Conservation (phyloP, 106 monocot species). For the Ottelia alismoides region DNA sequence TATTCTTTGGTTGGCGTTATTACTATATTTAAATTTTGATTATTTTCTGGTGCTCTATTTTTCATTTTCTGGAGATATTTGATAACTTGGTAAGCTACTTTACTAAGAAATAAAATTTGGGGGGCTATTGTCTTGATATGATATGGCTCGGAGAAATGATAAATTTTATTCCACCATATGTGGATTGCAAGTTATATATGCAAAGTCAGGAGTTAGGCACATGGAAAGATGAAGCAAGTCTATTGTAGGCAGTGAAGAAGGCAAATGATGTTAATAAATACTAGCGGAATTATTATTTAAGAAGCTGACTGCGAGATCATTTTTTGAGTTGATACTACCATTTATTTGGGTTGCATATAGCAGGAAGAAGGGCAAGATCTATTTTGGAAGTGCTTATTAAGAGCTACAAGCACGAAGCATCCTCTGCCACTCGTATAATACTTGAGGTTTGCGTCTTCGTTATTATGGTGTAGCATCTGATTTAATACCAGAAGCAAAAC, state of each 20-base stretch:
- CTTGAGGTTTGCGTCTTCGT: conserved; percentile 33
- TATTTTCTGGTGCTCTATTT: not conserved
- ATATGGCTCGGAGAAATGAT: too few species aligned
- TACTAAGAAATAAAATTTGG: too few species aligned
- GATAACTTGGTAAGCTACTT: conserved; percentile 6
- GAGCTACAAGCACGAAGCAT: conserved; percentile 49
- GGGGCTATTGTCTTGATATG: too few species aligned
- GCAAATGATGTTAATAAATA: too few species aligned
- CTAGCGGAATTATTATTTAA: not conserved
- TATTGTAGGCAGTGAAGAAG: too few species aligned
- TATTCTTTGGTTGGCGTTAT: conserved; percentile 37
- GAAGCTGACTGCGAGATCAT: not conserved
- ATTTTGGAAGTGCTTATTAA: conserved; percentile 36
- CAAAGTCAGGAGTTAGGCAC: too few species aligned
- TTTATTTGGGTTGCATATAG: conserved; percentile 1
- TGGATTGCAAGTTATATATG: too few species aligned
- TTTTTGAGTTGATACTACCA: not conserved
- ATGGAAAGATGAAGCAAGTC: too few species aligned
- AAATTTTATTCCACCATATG: too few species aligned
- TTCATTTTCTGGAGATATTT: conserved; percentile 1
- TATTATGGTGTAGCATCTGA: too few species aligned
- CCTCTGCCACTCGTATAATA: conserved; percentile 39
- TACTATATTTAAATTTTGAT: not conserved
- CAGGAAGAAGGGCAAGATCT: conserved; percentile 49
- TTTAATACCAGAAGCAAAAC: too few species aligned